Percentiles rank a stretch among this genome's conserved stretches.
These are phyloP conservation scores for Epichloe hybrida DNA, from an alignment of 2,329 filamentous ascomycete species.

Conservation along the genomic window DNA sequence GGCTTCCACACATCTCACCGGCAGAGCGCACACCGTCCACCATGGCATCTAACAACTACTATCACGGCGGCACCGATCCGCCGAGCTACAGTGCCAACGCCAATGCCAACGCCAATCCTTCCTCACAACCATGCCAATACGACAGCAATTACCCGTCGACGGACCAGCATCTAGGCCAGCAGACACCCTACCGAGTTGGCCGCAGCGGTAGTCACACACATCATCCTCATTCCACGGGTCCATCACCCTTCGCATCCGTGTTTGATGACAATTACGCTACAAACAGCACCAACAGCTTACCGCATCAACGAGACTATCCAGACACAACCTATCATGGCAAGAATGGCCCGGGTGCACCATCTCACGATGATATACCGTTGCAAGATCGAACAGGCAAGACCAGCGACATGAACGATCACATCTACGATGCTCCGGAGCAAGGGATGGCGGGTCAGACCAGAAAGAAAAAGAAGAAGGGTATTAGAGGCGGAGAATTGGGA, in stretches of 20 bases:
- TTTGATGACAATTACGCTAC: constrained; percentile 57
- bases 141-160: constrained; percentile 9
- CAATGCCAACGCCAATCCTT: constrained; percentile 11
- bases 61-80: constrained; percentile 32
- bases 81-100: constrained; percentile 24
- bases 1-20: background rate
- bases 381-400: constrained; percentile 34
- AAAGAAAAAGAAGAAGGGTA: constrained; percentile 28
- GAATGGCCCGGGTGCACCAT: constrained; percentile 18
- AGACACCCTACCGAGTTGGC: constrained; percentile 13
- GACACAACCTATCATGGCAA: constrained; percentile 46
- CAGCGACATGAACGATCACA: constrained; percentile 39
- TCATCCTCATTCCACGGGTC: constrained; percentile 19
- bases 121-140: constrained; percentile 30
- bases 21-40: constrained; percentile 11
- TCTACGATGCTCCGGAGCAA: constrained; percentile 41
- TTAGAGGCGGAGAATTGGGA: constrained; percentile 44
- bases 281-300: constrained; percentile 29
- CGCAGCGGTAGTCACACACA: constrained; percentile 12
- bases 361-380: constrained; percentile 43
- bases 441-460: constrained; percentile 10
- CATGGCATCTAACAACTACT: constrained; percentile 55
- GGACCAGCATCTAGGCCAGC: background rate
- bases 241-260: constrained; percentile 49
- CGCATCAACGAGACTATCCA: constrained; percentile 24